Conservation (phyloP, 2,329 filamentous ascomycete genomes). For the Keithomyces neogunnii region DNA sequence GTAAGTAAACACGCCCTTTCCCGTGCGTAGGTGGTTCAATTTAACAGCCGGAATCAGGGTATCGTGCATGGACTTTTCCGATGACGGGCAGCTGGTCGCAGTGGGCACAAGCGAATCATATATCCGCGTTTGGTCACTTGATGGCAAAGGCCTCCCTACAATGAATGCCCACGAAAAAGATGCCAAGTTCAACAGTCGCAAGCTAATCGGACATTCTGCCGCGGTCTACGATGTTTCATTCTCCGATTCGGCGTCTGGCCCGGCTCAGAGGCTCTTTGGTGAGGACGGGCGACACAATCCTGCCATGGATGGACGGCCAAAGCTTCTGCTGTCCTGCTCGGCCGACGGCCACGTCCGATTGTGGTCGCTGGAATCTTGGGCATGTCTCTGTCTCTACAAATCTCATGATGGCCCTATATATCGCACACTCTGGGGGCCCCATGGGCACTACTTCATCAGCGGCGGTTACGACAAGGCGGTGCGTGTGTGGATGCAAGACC, state of each 20-base stretch:
- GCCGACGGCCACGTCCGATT: slow-evolving; percentile 82
- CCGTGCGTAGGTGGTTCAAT: not conserved
- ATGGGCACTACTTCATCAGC: slow-evolving; percentile 89
- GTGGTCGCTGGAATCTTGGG: slow-evolving; percentile 88
- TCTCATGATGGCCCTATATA: slow-evolving; percentile 86
- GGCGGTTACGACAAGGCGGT: slow-evolving; percentile 85
- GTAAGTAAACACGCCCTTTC: slow-evolving; percentile 37
- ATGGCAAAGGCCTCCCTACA: slow-evolving; percentile 72
- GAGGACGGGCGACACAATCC: slow-evolving; percentile 34
- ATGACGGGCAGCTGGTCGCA: slow-evolving; percentile 79
- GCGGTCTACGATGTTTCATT: slow-evolving; percentile 88
- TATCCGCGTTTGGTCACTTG: slow-evolving; percentile 87
- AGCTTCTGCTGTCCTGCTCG: slow-evolving; percentile 78
- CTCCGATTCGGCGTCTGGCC: slow-evolving; percentile 57
- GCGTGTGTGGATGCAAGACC: slow-evolving; percentile 85
- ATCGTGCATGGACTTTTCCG: slow-evolving; percentile 92
- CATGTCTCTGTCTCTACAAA: slow-evolving; percentile 90
- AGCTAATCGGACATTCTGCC: slow-evolving; percentile 82
- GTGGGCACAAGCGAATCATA: slow-evolving; percentile 90
- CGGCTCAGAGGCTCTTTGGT: slow-evolving; percentile 40
- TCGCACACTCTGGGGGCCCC: slow-evolving; percentile 82
- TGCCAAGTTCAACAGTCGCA: slow-evolving; percentile 51
- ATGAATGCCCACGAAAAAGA: slow-evolving; percentile 51
- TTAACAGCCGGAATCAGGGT: slow-evolving; percentile 43
- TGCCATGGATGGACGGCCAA: slow-evolving; percentile 47